These are phyloP conservation scores for Lichtheimia corymbifera DNA, from an alignment of 371 early-diverging fungal genomes.

Conservation along the genomic window DNA sequence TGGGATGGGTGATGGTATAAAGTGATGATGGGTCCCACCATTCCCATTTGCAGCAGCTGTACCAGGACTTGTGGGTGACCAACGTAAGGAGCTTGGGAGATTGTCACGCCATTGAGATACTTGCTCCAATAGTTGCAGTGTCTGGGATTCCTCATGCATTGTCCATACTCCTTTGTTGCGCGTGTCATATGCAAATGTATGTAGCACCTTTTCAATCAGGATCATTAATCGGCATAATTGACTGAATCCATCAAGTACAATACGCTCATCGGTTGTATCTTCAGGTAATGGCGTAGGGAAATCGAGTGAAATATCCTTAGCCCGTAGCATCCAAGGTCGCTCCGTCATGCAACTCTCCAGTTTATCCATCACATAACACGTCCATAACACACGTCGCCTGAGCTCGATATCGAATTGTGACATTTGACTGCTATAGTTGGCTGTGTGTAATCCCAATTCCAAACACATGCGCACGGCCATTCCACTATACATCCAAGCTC, in stretches of 20 bases:
- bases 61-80: slow-evolving; percentile 21
- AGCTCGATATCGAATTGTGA: slow-evolving; percentile 46
- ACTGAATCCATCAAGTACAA: slow-evolving; percentile 33
- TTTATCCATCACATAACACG: slow-evolving; percentile 50
- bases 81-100: slow-evolving; percentile 29
- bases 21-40: too few species aligned
- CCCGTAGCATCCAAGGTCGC: slow-evolving; percentile 42
- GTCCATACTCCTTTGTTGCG: slow-evolving; percentile 36
- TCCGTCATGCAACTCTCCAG: slow-evolving; percentile 37
- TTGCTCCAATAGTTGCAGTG: slow-evolving; percentile 34
- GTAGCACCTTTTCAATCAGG: slow-evolving; percentile 38
- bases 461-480: slow-evolving; percentile 48
- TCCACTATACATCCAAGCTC: slow-evolving; percentile 49
- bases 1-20: slow-evolving; percentile 7
- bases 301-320: slow-evolving; percentile 35
- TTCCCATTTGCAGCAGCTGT: too few species aligned
- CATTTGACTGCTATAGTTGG: slow-evolving; percentile 40
- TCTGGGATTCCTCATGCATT: slow-evolving; percentile 34
- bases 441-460: slow-evolving; percentile 42
- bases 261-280: slow-evolving; percentile 35
- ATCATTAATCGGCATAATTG: slow-evolving; percentile 41
- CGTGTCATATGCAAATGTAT: slow-evolving; percentile 35
- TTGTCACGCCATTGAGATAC: slow-evolving; percentile 36
- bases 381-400: slow-evolving; percentile 44
- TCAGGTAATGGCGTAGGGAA: slow-evolving; percentile 41